Base-by-base conservation (phyloP, 805 yeast species). In the Candida alai region DNA sequence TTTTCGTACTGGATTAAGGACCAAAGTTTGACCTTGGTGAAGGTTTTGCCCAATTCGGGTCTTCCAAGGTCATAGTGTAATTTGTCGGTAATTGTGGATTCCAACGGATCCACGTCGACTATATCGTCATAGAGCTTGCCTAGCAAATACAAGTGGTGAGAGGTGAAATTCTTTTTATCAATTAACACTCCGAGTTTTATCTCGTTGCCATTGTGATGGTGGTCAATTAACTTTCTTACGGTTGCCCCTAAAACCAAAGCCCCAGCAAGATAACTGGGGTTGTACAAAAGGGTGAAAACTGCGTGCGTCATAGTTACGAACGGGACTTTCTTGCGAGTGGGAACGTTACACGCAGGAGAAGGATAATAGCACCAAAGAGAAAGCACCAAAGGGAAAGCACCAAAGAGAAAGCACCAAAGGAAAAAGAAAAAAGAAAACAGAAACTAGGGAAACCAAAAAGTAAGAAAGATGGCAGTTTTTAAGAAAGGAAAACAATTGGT, bases 1-100 rank as follows among this genome's bases (percentile, higher is more conserved):
- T 62, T 67, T 9, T 71, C 73, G 47, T 58, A 61, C n/a, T 47
- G 28, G 19, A 56, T 51, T 34, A 74, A 56, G 21, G 62, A 57
- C 84, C 85, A 81, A 20, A 75, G 56, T 31, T 68, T 62, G 20
- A 81, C 54, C 49, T 81, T 81, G 19, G 83, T 71, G 43, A 71
- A 62, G 3, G 81, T 74, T 38, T 65, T 65, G 16, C 65, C 59
- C 28, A 76, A 52, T 43, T 76, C 81, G 4, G 79, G 77, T 43
- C 83, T 60, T 15, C 62, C 55, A 44, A 78, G 60, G 36, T 58
- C 62, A 32, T 49, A 19, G 13, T 29, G 28, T 38, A 67, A 49
- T 33, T 58, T 57, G 15, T 52, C 40, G 16, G 28, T 36, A 23
- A 58, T 52, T 7, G 32, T 35, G n/a, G 63, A 54, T 29, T 40